These are phyloP conservation scores for Climacium dendroides DNA, from an alignment of 225 moss, liverwort and hornwort genomes.

Conservation along the genomic window DNA sequence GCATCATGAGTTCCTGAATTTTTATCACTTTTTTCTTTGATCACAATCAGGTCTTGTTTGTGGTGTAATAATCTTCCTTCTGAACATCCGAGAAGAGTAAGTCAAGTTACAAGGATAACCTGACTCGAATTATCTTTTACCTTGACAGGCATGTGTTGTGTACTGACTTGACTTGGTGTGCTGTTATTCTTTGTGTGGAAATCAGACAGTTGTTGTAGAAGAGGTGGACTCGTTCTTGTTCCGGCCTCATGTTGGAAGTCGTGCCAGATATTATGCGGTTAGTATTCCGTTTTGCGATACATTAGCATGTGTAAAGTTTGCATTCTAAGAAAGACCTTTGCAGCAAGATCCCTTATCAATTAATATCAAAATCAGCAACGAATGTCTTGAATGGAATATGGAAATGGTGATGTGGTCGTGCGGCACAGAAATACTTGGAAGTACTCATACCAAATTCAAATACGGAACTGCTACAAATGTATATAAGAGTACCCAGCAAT, in stretches of 20 bases:
- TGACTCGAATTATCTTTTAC: not conserved
- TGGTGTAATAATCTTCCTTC: not conserved
- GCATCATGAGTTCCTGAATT: not conserved
- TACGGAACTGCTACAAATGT: not conserved
- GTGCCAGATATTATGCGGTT: conserved; percentile 96
- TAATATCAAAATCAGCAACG: not conserved
- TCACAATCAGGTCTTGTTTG: not conserved
- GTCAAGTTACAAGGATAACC: not conserved
- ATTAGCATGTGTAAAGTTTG: not conserved
- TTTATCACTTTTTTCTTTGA: not conserved
- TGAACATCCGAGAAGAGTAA: not conserved
- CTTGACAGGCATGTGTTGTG: not conserved
- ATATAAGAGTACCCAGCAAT: not conserved
- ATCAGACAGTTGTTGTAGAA: conserved; percentile 74
- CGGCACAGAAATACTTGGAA: not conserved
- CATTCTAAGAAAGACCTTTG: not conserved
- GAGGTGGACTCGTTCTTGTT: conserved; percentile 93
- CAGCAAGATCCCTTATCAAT: not conserved
- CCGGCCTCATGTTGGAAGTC: conserved; percentile 78
- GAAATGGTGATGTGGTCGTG: not conserved
- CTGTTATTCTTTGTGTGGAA: not conserved
- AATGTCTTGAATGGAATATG: not conserved
- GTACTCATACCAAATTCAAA: not conserved
- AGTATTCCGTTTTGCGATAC: not conserved
- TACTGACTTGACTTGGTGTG: not conserved